A percentile compares a stretch with the other conserved stretches of the same genome.
Conservation (phyloP, 2,329 filamentous ascomycete species). For the Aspergillus tamarii region DNA sequence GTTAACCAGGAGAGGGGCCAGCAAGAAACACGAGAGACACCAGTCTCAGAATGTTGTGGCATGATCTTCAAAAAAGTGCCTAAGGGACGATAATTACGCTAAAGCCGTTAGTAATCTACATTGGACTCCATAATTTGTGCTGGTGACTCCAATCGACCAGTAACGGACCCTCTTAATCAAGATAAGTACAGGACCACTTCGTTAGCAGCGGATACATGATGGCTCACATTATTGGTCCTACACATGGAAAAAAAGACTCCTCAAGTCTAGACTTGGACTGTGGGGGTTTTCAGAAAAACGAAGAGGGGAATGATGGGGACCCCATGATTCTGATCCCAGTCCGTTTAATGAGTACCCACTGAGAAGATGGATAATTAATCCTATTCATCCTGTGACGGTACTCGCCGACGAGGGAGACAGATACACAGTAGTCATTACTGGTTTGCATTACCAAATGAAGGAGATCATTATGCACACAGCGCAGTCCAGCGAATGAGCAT, state of each 20-base stretch:
- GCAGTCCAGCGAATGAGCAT: not conserved
- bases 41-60: not conserved
- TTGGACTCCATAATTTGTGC: not conserved
- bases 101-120: not conserved
- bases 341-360: not conserved
- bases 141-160: not conserved
- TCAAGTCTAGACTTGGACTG: slow-evolving; percentile 3
- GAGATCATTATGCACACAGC: not conserved
- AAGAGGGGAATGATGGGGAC: slow-evolving; percentile 3
- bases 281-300: not conserved
- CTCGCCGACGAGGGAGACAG: not conserved
- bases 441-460: not conserved
- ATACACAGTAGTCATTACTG: not conserved
- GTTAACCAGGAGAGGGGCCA: not conserved
- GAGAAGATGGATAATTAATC: not conserved
- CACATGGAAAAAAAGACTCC: not conserved
- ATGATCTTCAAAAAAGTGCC: not conserved
- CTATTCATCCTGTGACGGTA: not conserved
- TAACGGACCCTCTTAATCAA: not conserved
- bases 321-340: not conserved
- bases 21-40: not conserved
- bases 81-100: not conserved
- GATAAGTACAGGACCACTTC: slow-evolving; percentile 2
- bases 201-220: slow-evolving; percentile 1
- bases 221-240: not conserved